Percentiles rank a stretch among this genome's conserved stretches.
phyloP scores from a whole-genome alignment of 2,329 filamentous ascomycete genomes.

The Pseudocercospora crystallina region DNA sequence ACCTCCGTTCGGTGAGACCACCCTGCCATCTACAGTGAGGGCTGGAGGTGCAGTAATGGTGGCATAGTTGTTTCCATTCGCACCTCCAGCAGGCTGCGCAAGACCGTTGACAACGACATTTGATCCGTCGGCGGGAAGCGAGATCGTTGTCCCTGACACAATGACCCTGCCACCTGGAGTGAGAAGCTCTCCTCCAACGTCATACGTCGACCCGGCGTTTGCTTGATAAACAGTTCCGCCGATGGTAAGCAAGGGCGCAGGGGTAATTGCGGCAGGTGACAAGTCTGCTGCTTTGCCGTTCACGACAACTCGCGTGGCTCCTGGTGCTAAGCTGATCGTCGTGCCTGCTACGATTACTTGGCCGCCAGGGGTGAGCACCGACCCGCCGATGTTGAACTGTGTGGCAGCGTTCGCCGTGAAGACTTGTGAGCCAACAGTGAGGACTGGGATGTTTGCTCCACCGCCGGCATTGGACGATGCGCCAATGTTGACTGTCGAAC shows the following conservation, averaged over 20 bases:
- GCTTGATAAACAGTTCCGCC: conserved; percentile 31
- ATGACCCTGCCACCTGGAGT: conserved; percentile 39
- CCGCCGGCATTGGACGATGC: conserved; percentile 16
- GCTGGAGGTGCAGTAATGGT: conserved; percentile 32
- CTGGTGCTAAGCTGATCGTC: conserved; percentile 41
- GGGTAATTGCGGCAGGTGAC: conserved; percentile 32
- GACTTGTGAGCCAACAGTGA: conserved; percentile 42
- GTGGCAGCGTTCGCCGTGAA: conserved; percentile 48
- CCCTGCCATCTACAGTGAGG: conserved; percentile 32
- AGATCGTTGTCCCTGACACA: conserved; percentile 41
- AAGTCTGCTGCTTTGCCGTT: conserved; percentile 39
- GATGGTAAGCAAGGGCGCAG: conserved; percentile 32
- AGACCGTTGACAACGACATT: conserved; percentile 42
- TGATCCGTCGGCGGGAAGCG: conserved; percentile 39
- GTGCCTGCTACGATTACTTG: conserved; percentile 40
- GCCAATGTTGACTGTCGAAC: conserved; percentile 25
- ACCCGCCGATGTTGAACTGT: conserved; percentile 44
- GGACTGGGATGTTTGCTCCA: conserved; percentile 31
- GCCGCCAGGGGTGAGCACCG: conserved; percentile 39
- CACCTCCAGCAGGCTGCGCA: conserved; percentile 1
- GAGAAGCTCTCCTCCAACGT: conserved; percentile 18
- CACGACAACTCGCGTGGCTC: conserved; percentile 42
- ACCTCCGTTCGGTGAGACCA: conserved; percentile 27
- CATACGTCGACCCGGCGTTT: conserved; percentile 36
- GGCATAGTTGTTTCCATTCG: conserved; percentile 9